A percentile compares a stretch with the other conserved stretches of the same genome.
Conservation (phyloP, 495 filamentous ascomycete genomes). For the Thermothielavioides terrestris region DNA sequence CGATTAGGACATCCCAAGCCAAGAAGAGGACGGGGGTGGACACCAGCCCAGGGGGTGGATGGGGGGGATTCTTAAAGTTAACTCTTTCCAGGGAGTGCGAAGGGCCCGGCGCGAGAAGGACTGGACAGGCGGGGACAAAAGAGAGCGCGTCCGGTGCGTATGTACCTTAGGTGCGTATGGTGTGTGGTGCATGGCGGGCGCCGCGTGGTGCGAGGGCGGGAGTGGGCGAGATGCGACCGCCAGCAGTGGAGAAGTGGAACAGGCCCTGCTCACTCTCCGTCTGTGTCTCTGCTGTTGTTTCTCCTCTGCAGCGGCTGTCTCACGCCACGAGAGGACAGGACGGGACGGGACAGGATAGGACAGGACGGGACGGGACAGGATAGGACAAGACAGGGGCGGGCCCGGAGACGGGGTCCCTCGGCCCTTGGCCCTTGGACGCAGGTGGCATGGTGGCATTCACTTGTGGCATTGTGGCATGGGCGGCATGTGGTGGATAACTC, state of each 20-base stretch:
- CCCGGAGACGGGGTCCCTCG: too few relatives aligned
- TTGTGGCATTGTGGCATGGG: too few relatives aligned
- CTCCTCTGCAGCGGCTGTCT: constrained; percentile 6
- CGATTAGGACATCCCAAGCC: constrained; percentile 15
- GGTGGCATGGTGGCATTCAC: not conserved
- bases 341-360: not conserved
- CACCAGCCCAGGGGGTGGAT: constrained; percentile 16
- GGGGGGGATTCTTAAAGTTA: too few relatives aligned
- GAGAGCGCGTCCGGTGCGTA: not conserved
- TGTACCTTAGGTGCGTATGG: constrained; percentile 5
- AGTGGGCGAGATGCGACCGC: constrained; percentile 11
- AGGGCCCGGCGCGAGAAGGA: constrained; percentile 1
- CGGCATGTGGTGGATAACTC: too few relatives aligned
- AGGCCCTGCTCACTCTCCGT: constrained; percentile 9
- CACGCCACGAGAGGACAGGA: constrained; percentile 5
- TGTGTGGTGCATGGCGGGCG: not conserved
- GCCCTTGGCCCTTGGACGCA: not conserved
- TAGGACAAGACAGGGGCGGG: not conserved
- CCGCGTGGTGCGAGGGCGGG: constrained; percentile 5
- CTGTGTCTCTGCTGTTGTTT: constrained; percentile 7
- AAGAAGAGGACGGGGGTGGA: constrained; percentile 15
- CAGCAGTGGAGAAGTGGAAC: too few relatives aligned
- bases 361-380: not conserved
- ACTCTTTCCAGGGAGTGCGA: constrained; percentile 27
- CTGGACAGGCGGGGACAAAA: not conserved